Base-by-base conservation (phyloP, 2,329 filamentous ascomycete genomes). In the Colletotrichum costaricense region DNA sequence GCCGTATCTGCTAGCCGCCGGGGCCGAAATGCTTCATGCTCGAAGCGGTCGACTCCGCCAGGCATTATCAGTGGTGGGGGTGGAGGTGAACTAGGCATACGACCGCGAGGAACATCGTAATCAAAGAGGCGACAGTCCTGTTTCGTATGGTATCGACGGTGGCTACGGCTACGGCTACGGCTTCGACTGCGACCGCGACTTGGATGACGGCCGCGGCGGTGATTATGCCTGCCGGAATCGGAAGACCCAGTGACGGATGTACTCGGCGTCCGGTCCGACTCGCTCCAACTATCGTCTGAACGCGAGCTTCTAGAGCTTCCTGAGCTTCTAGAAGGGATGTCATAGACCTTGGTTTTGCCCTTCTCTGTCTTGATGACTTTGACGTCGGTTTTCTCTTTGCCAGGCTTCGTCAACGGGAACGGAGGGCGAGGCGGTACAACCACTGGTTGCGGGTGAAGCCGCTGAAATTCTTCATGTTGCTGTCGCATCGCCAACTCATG, bases 191-290 rank as follows among this genome's bases (percentile, higher is more conserved):
- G 66, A 49, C 62, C 30, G n/a, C 54, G 69, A n/a, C 52, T n/a
- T 12, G 22, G 42, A 49, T 28, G n/a, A 28, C 52, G 69, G 26
- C 33, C 35, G 35, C 38, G 72, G 22, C 24, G 57, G 30, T 26
- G 63, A 26, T 60, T 57, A 16, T 56, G 74, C 54, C 73, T 64
- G n/a, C 60, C 46, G 14, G 69, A 69, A 4, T 56, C 74, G 3
- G 73, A 74, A 49, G 65, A 64, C 9, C 73, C 76, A 14, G 70
- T 67, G 12, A 74, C 35, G 5, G 78, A 78, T 2, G 78, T 77
- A 12, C 63, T 58, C 6, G 75, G 74, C 1, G 78, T 79, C n/a
- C 58, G 26, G 5, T 59, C 70, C 1, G 66, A 66, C 9, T 64
- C 73, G 22, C 62, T 68, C 22, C 57, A 55, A 5, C 65, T 63